Base-by-base conservation (phyloP, 2,329 filamentous ascomycete genomes). In the Penicillium sp. region DNA sequence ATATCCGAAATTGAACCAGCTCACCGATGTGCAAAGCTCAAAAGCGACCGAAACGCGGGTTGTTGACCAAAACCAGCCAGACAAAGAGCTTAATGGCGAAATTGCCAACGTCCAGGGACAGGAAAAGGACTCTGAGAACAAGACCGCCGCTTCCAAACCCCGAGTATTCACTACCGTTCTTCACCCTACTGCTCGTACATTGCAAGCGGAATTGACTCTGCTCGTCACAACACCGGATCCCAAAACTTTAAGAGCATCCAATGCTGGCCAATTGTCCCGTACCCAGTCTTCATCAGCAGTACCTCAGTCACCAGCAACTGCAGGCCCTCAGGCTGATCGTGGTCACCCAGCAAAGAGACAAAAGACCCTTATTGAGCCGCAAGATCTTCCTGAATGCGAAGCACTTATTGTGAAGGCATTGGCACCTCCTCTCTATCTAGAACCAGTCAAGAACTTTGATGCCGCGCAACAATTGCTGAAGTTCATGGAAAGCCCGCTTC, bases 141-240 rank as follows among this genome's bases (percentile, higher is more conserved):
- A 90, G 59, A 68, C 73, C 56, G 59, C 71, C 14, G 61, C 70
- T 5, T 71, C 78, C 6, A 79, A 79, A 61, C 84, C 87, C 3
- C 88, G 82, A 61, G 78, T 93, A 14, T 87, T 82, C 62, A 96
- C 91, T 0, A 83, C 90, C 2, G 93, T 98, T 6, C 82, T 99
- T 16, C 90, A 91, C 58, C 92, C 93, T 3, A 98, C 95, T 1
- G 80, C 86, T 3, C 84, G 91, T 63, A 91, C 87, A 21, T 77
- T 90, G 49, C 84, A 92, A 57, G 83, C 84, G 51, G 93, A 98
- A 70, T 81, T 97, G 49, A 81, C 87, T 43, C 82, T 95, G 48
- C 88, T 93, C 65, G 87, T 89, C 1, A 86, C 82, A 19, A 96
- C 90, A 0, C 88, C 90, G 3, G 84, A 78, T 75, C 80, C 76